These are phyloP conservation scores for Phaffomyces opuntiae DNA, from an alignment of 805 yeast genomes.

Conservation along the genomic window DNA sequence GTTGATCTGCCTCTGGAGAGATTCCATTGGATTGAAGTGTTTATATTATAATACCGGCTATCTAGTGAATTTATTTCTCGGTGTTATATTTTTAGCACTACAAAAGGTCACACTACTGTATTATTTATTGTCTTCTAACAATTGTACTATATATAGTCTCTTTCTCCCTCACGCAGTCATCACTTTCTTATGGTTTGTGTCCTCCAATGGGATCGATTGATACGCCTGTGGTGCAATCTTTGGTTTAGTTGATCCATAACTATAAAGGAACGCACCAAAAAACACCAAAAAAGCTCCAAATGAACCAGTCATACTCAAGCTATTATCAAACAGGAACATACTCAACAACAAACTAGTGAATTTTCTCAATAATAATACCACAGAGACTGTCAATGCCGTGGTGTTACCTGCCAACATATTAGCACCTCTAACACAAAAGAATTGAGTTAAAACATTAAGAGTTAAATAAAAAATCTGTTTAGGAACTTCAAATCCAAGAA, in stretches of 20 bases:
- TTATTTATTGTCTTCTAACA: no score
- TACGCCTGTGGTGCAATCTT: conserved; percentile 17
- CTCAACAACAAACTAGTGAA: conserved; percentile 54
- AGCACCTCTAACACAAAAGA: conserved; percentile 62
- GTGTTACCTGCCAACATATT: conserved; percentile 50
- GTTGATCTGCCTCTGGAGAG: conserved; percentile 27
- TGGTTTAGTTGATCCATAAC: conserved; percentile 22
- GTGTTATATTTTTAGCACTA: no score
- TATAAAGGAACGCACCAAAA: conserved; percentile 46
- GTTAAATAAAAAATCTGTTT: conserved; percentile 26
- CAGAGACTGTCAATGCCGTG: conserved; percentile 56
- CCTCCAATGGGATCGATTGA: conserved; percentile 5
- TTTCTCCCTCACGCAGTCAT: no score
- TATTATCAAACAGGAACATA: conserved; percentile 43
- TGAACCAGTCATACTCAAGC: conserved; percentile 30
- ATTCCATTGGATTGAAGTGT: conserved; percentile 8
- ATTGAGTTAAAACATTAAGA: conserved; percentile 46
- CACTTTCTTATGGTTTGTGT: neutral
- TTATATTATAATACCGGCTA: no score
- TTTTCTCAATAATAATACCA: conserved; percentile 55
- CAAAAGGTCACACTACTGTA: no score
- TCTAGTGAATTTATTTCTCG: neutral
- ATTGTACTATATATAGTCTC: no score
- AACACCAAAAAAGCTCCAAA: conserved; percentile 48
- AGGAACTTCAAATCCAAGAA: conserved; percentile 19